These are phyloP conservation scores for Coelastrella sp. DNA, from an alignment of 139 green algal genomes.

Conservation along the genomic window DNA sequence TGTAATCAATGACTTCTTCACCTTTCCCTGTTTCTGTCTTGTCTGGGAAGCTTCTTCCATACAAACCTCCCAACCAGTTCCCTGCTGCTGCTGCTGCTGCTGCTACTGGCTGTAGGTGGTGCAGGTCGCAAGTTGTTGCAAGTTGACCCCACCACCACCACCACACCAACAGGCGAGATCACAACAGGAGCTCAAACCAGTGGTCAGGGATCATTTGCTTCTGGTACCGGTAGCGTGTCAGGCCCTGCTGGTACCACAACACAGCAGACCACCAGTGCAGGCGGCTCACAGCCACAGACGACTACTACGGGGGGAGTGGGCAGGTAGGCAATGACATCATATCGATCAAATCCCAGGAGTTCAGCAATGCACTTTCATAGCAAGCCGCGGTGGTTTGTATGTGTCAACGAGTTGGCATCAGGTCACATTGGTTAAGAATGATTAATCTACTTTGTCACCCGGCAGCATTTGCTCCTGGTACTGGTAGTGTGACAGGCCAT, in stretches of 20 bases:
- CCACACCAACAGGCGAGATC: background rate
- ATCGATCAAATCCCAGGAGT: too few species aligned
- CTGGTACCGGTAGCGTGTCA: background rate
- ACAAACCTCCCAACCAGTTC: background rate
- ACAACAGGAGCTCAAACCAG: background rate
- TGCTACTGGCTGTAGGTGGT: background rate
- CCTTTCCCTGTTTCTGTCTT: too few species aligned
- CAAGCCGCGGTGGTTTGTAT: too few species aligned
- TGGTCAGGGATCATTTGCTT: conserved; percentile 6
- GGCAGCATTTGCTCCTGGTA: too few species aligned
- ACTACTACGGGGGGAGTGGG: conserved; percentile 18
- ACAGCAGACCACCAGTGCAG: conserved; percentile 31
- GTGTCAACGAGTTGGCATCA: too few species aligned
- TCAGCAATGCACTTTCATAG: too few species aligned
- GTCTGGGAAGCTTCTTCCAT: too few species aligned
- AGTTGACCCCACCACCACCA: background rate
- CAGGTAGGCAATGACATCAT: background rate
- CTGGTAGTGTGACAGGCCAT: too few species aligned
- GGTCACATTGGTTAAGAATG: too few species aligned
- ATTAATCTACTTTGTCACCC: too few species aligned
- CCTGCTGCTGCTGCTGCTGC: background rate
- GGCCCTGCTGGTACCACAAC: conserved; percentile 12
- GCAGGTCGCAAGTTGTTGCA: conserved; percentile 13
- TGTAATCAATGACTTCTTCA: too few species aligned
- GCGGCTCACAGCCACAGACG: background rate